Base-by-base conservation (phyloP, 2,329 filamentous ascomycete genomes). In the Xylariales sp. region DNA sequence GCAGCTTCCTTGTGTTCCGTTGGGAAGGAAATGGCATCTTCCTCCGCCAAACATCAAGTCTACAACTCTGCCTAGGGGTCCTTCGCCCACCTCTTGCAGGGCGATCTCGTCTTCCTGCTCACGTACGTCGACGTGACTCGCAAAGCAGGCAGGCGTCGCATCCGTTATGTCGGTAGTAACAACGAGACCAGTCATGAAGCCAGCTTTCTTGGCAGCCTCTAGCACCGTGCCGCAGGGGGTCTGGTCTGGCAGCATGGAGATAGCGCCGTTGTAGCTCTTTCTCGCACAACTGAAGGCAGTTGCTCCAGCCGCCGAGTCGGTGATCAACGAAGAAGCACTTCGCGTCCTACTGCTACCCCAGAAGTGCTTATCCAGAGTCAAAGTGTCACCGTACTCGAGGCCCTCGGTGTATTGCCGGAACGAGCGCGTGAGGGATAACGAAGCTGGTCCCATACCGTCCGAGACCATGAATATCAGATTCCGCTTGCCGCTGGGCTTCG, bases 391-490 rank as follows among this genome's bases (percentile, higher is more conserved):
- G 51, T 77, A 77, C 1, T 87, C 82, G n/a, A 94, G 72, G 4
- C 75, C 79, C 28, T 86, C 76, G 41, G 82, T 74, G 52, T 84
- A 78, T 63, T 98, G 93, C 51, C 86, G 81, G 68, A 85, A 98
- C 58, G 82, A 86, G 43, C 93, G 78, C 5, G 93, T 95, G 60
- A 98, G 65, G 19, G 85, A 86, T 40, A 98, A 73, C 53, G 88
- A 91, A 7, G 93, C 88, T 6, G 93, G 93, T 0, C 93, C 93
- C 93, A 98, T 98, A 57, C 93, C 93, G 62, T 98, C 93, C 1
- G 88, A 95, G 27, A 98, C 91, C 93, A 98, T 98, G 71, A 98
- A 97, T 54, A 98, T 84, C 40, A 98, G 73, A 64, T 97, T 98
- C 41, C 88, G 79, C 73, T 97, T 98, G 39, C 81, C 79, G 55